A percentile compares a stretch with the other conserved stretches of the same genome.
Evolutionary conservation across 306 rosid species (phyloP).

Genomic region (Corylus avellana): DNA sequence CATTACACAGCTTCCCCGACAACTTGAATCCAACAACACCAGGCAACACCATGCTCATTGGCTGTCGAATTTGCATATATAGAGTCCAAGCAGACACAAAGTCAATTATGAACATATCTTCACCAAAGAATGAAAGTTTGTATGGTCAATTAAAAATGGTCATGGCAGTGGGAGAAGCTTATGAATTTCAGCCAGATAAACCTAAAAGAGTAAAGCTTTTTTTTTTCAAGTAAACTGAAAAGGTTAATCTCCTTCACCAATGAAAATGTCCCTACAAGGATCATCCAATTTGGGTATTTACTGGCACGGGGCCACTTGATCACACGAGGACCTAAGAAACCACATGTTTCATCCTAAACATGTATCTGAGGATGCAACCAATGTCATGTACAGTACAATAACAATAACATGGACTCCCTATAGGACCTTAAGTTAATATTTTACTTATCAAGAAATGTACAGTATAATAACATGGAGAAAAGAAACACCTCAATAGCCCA

Average conservation of each 20-base stretch:
- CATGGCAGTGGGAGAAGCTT: neutral
- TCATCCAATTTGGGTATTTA: no score
- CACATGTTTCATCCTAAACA: neutral
- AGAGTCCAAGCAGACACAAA: neutral
- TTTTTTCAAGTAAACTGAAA: neutral
- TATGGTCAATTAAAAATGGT: neutral
- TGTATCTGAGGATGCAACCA: neutral
- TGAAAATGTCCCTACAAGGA: neutral
- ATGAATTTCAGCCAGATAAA: neutral
- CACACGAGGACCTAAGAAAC: neutral
- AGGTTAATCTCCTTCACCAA: neutral
- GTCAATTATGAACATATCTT: neutral
- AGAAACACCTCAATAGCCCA: neutral
- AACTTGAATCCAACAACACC: conserved; percentile 29
- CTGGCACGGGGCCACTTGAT: no score
- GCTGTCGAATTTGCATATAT: conserved; percentile 1
- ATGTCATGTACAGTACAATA: neutral
- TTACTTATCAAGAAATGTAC: neutral
- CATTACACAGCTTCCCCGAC: conserved; percentile 8
- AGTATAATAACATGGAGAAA: neutral
- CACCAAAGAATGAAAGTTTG: neutral
- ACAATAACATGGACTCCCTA: neutral
- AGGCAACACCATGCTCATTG: conserved; percentile 31
- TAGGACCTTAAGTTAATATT: no score
- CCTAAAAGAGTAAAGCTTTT: neutral